A percentile compares a stretch with the other conserved stretches of the same genome.
These are phyloP conservation scores for Geotrichum histeridarum DNA, from an alignment of 1,139 yeast species.

Conservation along the genomic window DNA sequence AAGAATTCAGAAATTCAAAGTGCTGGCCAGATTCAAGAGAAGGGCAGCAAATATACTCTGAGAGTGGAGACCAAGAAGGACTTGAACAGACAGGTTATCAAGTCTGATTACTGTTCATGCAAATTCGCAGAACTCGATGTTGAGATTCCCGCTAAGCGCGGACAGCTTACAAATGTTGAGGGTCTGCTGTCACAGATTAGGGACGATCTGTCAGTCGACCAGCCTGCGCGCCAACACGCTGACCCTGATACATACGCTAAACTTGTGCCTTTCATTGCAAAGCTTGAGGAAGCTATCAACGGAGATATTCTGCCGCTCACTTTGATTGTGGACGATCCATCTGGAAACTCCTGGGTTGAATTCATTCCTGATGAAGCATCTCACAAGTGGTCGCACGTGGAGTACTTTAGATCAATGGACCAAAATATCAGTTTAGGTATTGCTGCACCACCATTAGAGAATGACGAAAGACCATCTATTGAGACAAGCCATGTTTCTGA, in stretches of 20 bases:
- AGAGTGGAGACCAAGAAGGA: constrained; percentile 66
- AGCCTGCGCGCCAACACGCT: constrained; percentile 61
- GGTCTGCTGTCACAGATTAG: constrained; percentile 80
- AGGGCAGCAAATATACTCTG: constrained; percentile 71
- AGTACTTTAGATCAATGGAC: constrained; percentile 79
- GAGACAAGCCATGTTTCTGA: constrained; percentile 42
- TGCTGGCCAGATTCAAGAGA: constrained; percentile 74
- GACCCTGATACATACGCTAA: constrained; percentile 75
- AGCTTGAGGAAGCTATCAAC: constrained; percentile 52
- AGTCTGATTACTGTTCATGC: constrained; percentile 79
- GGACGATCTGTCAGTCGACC: constrained; percentile 76
- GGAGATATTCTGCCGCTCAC: constrained; percentile 77
- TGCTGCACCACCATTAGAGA: constrained; percentile 65
- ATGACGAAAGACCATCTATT: constrained; percentile 30
- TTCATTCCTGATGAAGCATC: constrained; percentile 81
- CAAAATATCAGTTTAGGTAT: constrained; percentile 87
- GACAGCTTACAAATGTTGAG: constrained; percentile 88
- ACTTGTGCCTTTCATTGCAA: constrained; percentile 62
- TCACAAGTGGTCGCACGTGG: constrained; percentile 85
- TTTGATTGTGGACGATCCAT: constrained; percentile 81
- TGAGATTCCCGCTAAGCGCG: constrained; percentile 92
- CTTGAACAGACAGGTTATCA: constrained; percentile 84
- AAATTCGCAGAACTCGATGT: constrained; percentile 79
- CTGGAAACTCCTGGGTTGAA: constrained; percentile 97
- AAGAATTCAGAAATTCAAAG: constrained; percentile 92